Evolutionary conservation across 2,329 filamentous ascomycete genomes (phyloP).

Genomic region (Sporothrix globosa): DNA sequence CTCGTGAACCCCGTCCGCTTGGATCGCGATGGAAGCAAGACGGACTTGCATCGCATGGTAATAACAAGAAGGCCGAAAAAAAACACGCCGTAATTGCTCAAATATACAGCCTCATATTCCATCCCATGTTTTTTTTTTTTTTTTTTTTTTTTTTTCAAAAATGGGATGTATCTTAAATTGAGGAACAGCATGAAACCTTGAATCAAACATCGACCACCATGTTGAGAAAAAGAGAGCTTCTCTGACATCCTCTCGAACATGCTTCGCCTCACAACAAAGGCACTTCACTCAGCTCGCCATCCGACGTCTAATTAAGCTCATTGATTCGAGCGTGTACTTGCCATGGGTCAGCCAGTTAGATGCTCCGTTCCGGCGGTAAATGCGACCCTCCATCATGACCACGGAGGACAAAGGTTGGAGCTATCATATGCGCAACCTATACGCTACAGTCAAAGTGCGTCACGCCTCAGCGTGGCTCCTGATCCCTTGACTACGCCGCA

Average conservation of each 20-base stretch:
- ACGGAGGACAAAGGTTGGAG: background rate
- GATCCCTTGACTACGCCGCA: background rate
- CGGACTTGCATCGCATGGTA: too few relatives aligned
- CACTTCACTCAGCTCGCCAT: background rate
- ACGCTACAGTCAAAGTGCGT: background rate
- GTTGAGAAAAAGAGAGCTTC: slow-evolving; percentile 16
- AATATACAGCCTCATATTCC: too few relatives aligned
- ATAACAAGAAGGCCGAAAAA: too few relatives aligned
- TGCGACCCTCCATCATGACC: slow-evolving; percentile 24
- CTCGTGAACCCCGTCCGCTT: too few relatives aligned
- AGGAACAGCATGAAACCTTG: background rate
- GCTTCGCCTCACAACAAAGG: background rate
- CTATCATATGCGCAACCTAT: background rate
- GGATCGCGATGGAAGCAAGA: too few relatives aligned
- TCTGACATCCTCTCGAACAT: slow-evolving; percentile 1
- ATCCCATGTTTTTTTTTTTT: too few relatives aligned
- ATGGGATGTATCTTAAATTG: background rate
- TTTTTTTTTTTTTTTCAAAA: background rate
- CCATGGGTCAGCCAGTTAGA: slow-evolving; percentile 21
- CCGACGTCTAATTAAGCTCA: slow-evolving; percentile 29
- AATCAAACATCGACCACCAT: background rate
- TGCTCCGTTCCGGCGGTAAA: slow-evolving; percentile 14
- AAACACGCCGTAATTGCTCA: too few relatives aligned
- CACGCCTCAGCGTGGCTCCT: slow-evolving; percentile 1
- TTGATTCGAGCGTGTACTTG: slow-evolving; percentile 4